Base-by-base conservation (phyloP, 805 yeast genomes). In the Yamadazyma akitaensis region DNA sequence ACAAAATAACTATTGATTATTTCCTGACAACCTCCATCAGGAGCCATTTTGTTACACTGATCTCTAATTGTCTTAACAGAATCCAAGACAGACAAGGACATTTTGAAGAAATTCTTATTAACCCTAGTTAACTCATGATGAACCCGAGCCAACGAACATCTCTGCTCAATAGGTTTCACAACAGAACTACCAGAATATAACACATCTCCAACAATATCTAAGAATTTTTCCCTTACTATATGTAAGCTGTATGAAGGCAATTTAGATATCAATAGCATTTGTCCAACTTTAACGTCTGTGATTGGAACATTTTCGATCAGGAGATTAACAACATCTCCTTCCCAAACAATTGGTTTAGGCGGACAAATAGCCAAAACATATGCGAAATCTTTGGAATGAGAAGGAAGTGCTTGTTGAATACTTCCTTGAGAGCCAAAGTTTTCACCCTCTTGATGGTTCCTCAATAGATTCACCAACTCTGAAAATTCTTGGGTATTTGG, bases 341-440 rank as follows among this genome's bases (percentile, higher is more conserved):
- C 90, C 98, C 98, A 92, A 41, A 87, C 80, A 64, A 91, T 77
- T 0, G 97, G 95, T 56, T 88, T 88, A 2, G 84, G 76, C 0
- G 96, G 90, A 56, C 88, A 82, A 4, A 91, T 64, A 0, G 88
- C 84, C 24, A 90, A 56, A 12, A 88, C 76, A 53, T 87, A 88
- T 0, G 89, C 87, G 24, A 71, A 62, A 19, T 71, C 67, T 31
- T 50, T 52, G 1, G 53, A 48, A 33, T 53, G 53, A 3, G 58
- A 49, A 14, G 60, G 58, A 6, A 54, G 42, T 3, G 56, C 52
- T 19, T 51, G 56, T 28, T 47, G 44, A 25, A 52, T 50, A 10
- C 47, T 42, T 9, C 49, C 45, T 40, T 52, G 51, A 31, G 42
- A 46, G 26, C 34, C 43, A 21, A 32, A 39, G 34, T 46, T 49